Evolutionary conservation across 306 rosid species (phyloP).

Genomic region (Citrullus amarus): DNA sequence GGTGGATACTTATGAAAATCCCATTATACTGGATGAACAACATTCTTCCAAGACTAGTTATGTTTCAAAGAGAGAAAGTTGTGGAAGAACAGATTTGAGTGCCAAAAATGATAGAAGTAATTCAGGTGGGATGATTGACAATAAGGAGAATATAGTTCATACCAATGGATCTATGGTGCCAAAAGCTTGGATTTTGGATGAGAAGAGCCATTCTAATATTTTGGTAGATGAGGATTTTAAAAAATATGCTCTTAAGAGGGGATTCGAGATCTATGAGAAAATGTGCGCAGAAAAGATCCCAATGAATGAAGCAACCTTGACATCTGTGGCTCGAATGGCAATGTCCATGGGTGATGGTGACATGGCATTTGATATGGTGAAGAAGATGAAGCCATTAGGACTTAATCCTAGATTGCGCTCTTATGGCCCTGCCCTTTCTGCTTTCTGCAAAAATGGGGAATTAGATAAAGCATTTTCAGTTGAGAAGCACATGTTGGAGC

Average conservation of each 20-base stretch:
- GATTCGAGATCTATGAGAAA: slow-evolving; percentile 64
- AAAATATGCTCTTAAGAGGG: slow-evolving; percentile 55
- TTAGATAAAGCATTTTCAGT: slow-evolving; percentile 71
- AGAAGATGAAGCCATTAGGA: slow-evolving; percentile 68
- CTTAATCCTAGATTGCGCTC: slow-evolving; percentile 73
- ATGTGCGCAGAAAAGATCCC: slow-evolving; percentile 44
- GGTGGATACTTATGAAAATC: slow-evolving; percentile 18
- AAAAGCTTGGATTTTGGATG: neutral
- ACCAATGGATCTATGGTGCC: slow-evolving; percentile 2
- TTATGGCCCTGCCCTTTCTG: slow-evolving; percentile 71
- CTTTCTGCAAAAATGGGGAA: slow-evolving; percentile 50
- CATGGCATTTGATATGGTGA: slow-evolving; percentile 84
- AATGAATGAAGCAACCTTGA: slow-evolving; percentile 87
- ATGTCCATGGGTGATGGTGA: slow-evolving; percentile 82
- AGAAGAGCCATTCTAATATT: slow-evolving; percentile 16
- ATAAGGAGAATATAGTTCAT: slow-evolving; percentile 6
- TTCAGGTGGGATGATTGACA: neutral
- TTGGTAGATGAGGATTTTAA: slow-evolving; percentile 55
- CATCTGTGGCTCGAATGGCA: slow-evolving; percentile 93
- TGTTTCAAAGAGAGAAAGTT: slow-evolving; percentile 4
- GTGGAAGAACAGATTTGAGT: slow-evolving; percentile 14
- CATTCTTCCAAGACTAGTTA: neutral
- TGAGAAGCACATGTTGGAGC: slow-evolving; percentile 74
- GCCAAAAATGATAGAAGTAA: neutral
- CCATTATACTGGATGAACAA: slow-evolving; percentile 8